Conservation (phyloP, 495 filamentous ascomycete species). For the Aspergillus carlsbadensis region DNA sequence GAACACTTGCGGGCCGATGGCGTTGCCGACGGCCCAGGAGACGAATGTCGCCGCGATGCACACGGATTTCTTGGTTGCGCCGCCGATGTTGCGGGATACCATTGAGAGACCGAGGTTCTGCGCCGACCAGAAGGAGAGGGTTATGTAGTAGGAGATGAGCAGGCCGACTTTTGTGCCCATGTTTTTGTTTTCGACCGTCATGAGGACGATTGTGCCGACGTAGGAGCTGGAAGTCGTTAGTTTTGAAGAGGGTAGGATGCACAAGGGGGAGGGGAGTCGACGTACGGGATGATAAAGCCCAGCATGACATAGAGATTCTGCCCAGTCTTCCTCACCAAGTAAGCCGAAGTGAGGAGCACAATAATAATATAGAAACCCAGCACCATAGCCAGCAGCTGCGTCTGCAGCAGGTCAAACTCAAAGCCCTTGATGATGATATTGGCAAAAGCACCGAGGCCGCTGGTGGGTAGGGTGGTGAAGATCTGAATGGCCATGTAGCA, state of each 20-base stretch:
- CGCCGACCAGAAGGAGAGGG: slow-evolving; percentile 55
- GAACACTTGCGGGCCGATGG: slow-evolving; percentile 51
- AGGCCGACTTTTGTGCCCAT: slow-evolving; percentile 49
- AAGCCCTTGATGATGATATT: slow-evolving; percentile 57
- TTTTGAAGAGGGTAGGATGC: background rate
- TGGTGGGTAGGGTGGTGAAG: slow-evolving; percentile 66
- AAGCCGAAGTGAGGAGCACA: slow-evolving; percentile 60
- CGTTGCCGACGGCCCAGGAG: slow-evolving; percentile 44
- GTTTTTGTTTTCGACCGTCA: slow-evolving; percentile 56
- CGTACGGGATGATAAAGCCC: slow-evolving; percentile 62
- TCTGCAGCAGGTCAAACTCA: slow-evolving; percentile 42
- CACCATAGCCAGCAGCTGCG: slow-evolving; percentile 61
- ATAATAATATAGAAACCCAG: slow-evolving; percentile 69
- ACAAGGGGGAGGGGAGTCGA: background rate
- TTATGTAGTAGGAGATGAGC: slow-evolving; percentile 62
- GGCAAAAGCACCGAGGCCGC: slow-evolving; percentile 64
- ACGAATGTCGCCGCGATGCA: slow-evolving; percentile 47
- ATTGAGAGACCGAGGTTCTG: slow-evolving; percentile 59
- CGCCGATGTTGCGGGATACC: slow-evolving; percentile 64
- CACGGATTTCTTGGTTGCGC: slow-evolving; percentile 65
- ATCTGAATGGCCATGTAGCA: slow-evolving; percentile 56
- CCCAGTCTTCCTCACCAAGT: slow-evolving; percentile 59
- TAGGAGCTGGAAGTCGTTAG: slow-evolving; percentile 33
- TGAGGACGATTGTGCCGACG: slow-evolving; percentile 62
- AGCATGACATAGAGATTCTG: slow-evolving; percentile 67